Evolutionary conservation across 768 basidiomycete genomes (phyloP).

Genomic region (Leucocoprinus birnbaumii): DNA sequence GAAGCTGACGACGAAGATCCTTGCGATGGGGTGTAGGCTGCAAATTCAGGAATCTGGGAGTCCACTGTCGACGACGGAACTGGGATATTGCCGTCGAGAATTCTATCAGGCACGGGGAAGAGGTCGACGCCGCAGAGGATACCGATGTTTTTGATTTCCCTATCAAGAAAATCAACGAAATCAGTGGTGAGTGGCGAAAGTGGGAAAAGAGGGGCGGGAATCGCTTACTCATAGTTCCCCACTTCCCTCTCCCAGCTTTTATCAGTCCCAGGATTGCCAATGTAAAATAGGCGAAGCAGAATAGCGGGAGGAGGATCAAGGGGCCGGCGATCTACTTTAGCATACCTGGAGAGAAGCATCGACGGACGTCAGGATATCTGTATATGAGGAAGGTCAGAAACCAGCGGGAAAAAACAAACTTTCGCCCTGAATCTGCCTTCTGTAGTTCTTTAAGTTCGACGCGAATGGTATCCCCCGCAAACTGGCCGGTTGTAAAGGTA

Average conservation of each 20-base stretch:
- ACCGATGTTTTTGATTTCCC: slow-evolving; percentile 53
- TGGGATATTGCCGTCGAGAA: slow-evolving; percentile 8
- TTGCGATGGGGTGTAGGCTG: slow-evolving; percentile 10
- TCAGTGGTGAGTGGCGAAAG: slow-evolving; percentile 7
- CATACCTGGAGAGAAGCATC: slow-evolving; percentile 38
- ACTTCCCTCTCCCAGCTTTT: slow-evolving; percentile 46
- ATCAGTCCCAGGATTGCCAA: slow-evolving; percentile 36
- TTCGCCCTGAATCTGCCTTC: slow-evolving; percentile 65
- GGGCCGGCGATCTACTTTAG: slow-evolving; percentile 60
- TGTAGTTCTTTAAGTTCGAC: slow-evolving; percentile 59
- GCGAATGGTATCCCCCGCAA: slow-evolving; percentile 45
- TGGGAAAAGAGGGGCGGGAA: slow-evolving; percentile 4
- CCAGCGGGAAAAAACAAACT: slow-evolving; percentile 37
- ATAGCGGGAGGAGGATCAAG: slow-evolving; percentile 65
- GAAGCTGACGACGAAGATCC: slow-evolving; percentile 5
- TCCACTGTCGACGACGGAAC: slow-evolving; percentile 4
- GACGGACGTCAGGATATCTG: slow-evolving; percentile 8
- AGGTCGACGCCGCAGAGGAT: slow-evolving; percentile 72
- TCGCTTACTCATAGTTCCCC: slow-evolving; percentile 40
- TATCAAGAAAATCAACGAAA: slow-evolving; percentile 18
- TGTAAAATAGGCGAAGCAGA: slow-evolving; percentile 48
- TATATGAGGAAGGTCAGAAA: slow-evolving; percentile 6
- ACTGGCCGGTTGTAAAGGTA: slow-evolving; percentile 49
- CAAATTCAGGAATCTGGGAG: slow-evolving; percentile 10
- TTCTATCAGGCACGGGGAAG: slow-evolving; percentile 50